Evolutionary conservation across 768 basidiomycete species (phyloP), one percentile per base, ranked within the genome.

Genomic region (Fibroporia radiculosa): DNA sequence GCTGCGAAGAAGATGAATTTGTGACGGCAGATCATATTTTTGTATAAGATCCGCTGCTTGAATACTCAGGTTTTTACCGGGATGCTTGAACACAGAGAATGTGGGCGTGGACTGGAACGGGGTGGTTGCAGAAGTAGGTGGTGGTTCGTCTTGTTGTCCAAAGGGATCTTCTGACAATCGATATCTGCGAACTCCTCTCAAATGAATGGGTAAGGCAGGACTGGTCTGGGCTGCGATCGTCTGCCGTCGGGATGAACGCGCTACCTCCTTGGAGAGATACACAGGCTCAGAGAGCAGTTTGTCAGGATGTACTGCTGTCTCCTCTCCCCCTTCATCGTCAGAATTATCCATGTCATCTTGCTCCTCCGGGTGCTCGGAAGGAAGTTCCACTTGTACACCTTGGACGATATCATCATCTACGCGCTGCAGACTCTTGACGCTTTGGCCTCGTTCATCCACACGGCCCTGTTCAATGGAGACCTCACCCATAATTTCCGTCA

Each of bases 391-490:
- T 38, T 50, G 12, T 38, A 65, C 60, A 18, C 52, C 37, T 67
- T 47, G 54, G 3, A 48, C 46, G 12, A 48, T 47, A 14, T 73
- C 74, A 31, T 76, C 74, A 32, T 71, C 70, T 6, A 63, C 63
- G 12, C 65, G 55, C 51, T 78, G 71, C 19, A 78, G 56, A 49
- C 77, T 77, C 57, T 69, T 73, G 18, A 70, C 60, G 45, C 71
- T 66, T 45, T 64, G 61, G 1, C 68, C 70, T n/a, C 74, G 72
- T 42, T 85, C 82, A 48, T 84, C 81, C 41, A 74, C 70, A 14
- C 90, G 73, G 1, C 93, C 93, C 65, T 98, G 95, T 52, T 91
- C 91, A 40, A 98, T 67, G 2, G 90, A 87, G 40, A 95, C 83
- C 48, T 84, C 66, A 4, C 93, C 93, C 61, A 84, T 78, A 3